Conservation (phyloP, 805 yeast genomes). For the Wickerhamomyces chaumierensis region DNA sequence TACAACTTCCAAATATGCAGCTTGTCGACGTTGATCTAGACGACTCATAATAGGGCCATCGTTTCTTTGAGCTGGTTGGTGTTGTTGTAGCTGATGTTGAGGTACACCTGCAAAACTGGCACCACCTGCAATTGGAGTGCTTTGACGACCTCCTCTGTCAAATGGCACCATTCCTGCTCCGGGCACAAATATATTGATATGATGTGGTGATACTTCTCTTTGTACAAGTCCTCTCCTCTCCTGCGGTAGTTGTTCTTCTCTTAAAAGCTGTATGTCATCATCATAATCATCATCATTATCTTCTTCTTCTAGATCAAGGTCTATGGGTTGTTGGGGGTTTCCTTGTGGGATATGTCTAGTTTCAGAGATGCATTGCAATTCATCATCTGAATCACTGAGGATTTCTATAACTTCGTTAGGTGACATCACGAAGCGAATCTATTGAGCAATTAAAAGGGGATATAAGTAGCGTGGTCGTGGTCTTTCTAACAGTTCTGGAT, state of each 20-base stretch:
- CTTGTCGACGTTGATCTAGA: no score
- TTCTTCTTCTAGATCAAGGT: neutral
- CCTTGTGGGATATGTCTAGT: neutral
- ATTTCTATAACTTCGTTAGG: neutral
- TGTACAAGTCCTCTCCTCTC: neutral
- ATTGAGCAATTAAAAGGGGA: no score
- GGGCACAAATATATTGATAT: neutral
- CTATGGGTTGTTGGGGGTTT: neutral
- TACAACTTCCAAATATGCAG: no score
- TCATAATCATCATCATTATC: neutral
- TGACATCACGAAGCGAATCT: no score
- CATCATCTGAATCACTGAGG: neutral
- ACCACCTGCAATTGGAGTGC: constrained; percentile 8
- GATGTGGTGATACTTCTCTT: neutral
- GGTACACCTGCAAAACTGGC: neutral
- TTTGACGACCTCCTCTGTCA: constrained; percentile 8
- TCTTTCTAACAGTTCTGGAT: no score
- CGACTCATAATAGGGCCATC: no score
- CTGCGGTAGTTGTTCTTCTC: neutral
- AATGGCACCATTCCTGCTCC: neutral
- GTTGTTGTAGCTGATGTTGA: no score
- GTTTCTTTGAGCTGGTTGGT: no score
- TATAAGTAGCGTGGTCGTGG: no score
- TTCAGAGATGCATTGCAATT: neutral
- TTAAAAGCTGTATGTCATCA: neutral